Evolutionary conservation across 192 early-diverging fungal genomes (phyloP).

Genomic region (Chytriomyces sp.): DNA sequence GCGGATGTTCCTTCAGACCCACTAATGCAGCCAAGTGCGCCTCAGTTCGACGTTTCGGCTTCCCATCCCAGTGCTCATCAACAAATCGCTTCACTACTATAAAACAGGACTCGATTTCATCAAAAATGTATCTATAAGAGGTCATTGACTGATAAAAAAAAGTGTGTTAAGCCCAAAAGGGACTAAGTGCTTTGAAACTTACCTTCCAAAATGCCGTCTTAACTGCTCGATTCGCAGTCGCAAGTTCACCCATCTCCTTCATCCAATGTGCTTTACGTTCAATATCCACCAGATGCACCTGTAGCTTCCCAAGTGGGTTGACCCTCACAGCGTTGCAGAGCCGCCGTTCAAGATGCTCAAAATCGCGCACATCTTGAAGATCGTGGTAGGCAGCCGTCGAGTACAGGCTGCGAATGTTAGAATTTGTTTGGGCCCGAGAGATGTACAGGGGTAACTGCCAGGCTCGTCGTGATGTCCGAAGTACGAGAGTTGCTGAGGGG

Average conservation of each 20-base stretch:
- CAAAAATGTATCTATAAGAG: constrained; percentile 4
- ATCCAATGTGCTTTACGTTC: constrained; percentile 4
- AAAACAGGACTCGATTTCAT: constrained; percentile 22
- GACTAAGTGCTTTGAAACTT: not conserved
- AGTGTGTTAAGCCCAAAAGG: not conserved
- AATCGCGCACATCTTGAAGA: not conserved
- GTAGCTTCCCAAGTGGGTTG: not conserved
- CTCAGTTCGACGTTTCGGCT: not conserved
- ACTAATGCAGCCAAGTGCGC: constrained; percentile 12
- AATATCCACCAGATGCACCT: constrained; percentile 9
- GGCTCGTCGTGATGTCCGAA: not conserved
- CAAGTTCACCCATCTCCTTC: not conserved
- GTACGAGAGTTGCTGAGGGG: not conserved
- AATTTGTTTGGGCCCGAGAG: constrained; percentile 10
- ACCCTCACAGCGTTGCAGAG: not conserved
- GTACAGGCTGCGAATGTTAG: constrained; percentile 18
- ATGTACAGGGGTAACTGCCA: constrained; percentile 8
- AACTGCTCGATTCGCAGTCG: constrained; percentile 17
- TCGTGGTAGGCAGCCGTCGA: constrained; percentile 7
- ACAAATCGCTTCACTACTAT: constrained; percentile 5
- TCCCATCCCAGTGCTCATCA: not conserved
- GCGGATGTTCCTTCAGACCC: constrained; percentile 3
- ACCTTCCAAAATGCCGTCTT: constrained; percentile 29
- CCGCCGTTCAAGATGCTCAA: constrained; percentile 11
- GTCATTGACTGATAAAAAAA: constrained; percentile 1